Evolutionary conservation across 1,139 yeast genomes (phyloP).

Genomic region (Blastobotrys elegans): DNA sequence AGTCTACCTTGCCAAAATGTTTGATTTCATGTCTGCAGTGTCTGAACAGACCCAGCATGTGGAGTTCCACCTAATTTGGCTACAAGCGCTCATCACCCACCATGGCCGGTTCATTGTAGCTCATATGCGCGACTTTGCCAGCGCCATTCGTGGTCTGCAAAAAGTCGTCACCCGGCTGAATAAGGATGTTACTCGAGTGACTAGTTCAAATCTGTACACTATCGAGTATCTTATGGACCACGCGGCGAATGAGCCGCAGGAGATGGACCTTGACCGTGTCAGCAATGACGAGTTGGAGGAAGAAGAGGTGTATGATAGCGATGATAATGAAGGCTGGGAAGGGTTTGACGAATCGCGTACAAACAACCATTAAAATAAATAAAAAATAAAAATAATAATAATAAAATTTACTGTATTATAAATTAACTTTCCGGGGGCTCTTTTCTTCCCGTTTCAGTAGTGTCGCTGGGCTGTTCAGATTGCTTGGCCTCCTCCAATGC

Average conservation of each 20-base stretch:
- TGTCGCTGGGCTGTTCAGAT: neutral
- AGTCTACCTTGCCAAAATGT: conserved; percentile 64
- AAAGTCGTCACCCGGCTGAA: conserved; percentile 71
- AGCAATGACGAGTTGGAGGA: conserved; percentile 24
- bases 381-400: no score
- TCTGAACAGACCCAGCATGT: conserved; percentile 76
- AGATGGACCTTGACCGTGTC: conserved; percentile 27
- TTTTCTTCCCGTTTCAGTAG: neutral
- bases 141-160: conserved; percentile 65
- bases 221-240: conserved; percentile 36
- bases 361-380: neutral
- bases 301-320: conserved; percentile 25
- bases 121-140: conserved; percentile 60
- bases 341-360: conserved; percentile 31
- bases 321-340: conserved; percentile 39
- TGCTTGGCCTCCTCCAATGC: conserved; percentile 17
- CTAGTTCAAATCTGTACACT: conserved; percentile 55
- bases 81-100: conserved; percentile 55
- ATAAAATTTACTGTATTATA: neutral
- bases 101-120: conserved; percentile 74
- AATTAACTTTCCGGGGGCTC: no score
- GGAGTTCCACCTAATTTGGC: conserved; percentile 82
- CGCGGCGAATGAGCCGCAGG: conserved; percentile 16
- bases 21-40: conserved; percentile 66
- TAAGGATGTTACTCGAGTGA: conserved; percentile 59